Conservation (phyloP, 1,139 yeast genomes). For the Torulaspora globosa region DNA sequence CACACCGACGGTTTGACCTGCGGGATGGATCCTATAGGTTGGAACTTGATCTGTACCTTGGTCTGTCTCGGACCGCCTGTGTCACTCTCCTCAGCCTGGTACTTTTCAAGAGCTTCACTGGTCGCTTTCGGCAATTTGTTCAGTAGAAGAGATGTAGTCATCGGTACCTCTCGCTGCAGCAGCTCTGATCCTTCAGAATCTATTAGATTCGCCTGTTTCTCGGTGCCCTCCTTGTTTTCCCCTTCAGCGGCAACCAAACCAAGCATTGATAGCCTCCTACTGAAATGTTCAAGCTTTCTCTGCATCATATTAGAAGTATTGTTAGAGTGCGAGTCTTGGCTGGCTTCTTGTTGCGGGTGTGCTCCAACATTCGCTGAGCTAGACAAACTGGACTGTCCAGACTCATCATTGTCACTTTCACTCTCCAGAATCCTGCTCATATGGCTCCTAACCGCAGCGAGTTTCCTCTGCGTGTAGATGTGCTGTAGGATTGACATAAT, state of each 20-base stretch:
- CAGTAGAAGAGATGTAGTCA: constrained; percentile 15
- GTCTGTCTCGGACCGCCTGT: constrained; percentile 3
- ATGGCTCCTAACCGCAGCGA: neutral
- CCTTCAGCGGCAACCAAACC: constrained; percentile 23
- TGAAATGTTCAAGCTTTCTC: constrained; percentile 26
- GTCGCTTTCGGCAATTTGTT: constrained; percentile 15
- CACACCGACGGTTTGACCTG: constrained; percentile 30
- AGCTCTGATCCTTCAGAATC: constrained; percentile 5
- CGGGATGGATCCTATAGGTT: constrained; percentile 34
- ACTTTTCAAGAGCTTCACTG: constrained; percentile 12
- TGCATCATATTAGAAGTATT: constrained; percentile 15
- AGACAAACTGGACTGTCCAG: constrained; percentile 14
- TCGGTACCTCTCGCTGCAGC: constrained; percentile 12
- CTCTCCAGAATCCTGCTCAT: constrained; percentile 30
- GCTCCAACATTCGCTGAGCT: constrained; percentile 7
- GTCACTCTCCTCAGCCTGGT: constrained; percentile 4
- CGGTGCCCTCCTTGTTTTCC: constrained; percentile 7
- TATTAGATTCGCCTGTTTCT: constrained; percentile 4
- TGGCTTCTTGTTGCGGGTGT: constrained; percentile 4
- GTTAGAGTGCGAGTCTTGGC: constrained; percentile 1
- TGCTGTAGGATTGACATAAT: neutral
- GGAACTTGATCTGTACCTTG: constrained; percentile 32
- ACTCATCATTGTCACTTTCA: constrained; percentile 29
- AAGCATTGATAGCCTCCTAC: constrained; percentile 27
- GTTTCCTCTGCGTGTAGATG: neutral